These are phyloP conservation scores for Russula brevipes DNA, from an alignment of 768 basidiomycete genomes.

Conservation along the genomic window DNA sequence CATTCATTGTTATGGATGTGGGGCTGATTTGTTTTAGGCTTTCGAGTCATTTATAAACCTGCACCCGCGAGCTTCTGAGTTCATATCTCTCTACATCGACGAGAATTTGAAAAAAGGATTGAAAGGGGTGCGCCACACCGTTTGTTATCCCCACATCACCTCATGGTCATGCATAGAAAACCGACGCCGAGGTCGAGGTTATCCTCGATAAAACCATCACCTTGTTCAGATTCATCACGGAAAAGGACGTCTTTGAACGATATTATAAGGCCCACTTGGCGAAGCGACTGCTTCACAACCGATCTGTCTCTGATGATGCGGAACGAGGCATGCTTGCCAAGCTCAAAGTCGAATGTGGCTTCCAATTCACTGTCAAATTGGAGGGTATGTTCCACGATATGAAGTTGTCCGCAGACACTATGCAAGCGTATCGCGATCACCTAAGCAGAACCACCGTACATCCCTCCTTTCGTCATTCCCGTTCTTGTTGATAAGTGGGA, in stretches of 20 bases:
- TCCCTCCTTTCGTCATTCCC: conserved; percentile 13
- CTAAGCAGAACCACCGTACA: conserved; percentile 59
- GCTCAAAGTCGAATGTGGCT: conserved; percentile 93
- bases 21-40: conserved; percentile 48
- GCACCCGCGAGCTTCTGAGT: conserved; percentile 86
- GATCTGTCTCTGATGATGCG: conserved; percentile 95
- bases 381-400: conserved; percentile 99
- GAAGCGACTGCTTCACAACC: conserved; percentile 77
- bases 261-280: conserved; percentile 97
- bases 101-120: conserved; percentile 92
- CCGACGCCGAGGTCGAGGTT: conserved; percentile 82
- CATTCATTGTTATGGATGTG: not conserved
- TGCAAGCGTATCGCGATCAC: conserved; percentile 62
- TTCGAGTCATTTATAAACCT: conserved; percentile 89
- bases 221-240: conserved; percentile 87
- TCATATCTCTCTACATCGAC: conserved; percentile 94
- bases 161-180: conserved; percentile 60
- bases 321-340: conserved; percentile 97
- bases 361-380: conserved; percentile 94
- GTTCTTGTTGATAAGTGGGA: conserved; percentile 12
- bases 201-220: conserved; percentile 95
- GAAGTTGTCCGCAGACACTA: conserved; percentile 78
- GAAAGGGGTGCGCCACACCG: conserved; percentile 65
- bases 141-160: not conserved
- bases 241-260: conserved; percentile 96